Percentiles rank a stretch among this genome's conserved stretches.
Conservation (phyloP, 2,329 filamentous ascomycete species). For the Hypomyces perniciosus region DNA sequence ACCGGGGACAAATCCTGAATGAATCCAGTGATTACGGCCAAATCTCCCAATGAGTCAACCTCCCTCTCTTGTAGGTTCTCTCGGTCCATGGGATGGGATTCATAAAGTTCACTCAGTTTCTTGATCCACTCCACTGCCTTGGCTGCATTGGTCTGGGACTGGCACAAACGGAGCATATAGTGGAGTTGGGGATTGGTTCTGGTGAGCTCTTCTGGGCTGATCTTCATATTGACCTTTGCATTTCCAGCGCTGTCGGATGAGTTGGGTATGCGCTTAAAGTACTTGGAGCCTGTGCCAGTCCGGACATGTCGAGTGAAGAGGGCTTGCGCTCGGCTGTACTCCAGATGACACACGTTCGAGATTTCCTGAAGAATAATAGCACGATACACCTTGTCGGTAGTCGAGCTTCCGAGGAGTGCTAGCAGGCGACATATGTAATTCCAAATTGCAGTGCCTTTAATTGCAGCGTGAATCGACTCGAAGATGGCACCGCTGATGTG, state of each 20-base stretch:
- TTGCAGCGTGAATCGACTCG: slow-evolving; percentile 31
- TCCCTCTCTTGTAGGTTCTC: slow-evolving; percentile 30
- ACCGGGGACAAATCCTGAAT: slow-evolving; percentile 31
- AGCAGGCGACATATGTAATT: slow-evolving; percentile 34
- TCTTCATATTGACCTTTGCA: slow-evolving; percentile 34
- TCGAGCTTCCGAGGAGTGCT: slow-evolving; percentile 21
- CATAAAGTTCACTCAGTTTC: slow-evolving; percentile 34
- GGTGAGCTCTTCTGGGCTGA: slow-evolving; percentile 33
- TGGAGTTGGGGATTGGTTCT: slow-evolving; percentile 34
- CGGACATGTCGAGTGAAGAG: slow-evolving; percentile 37
- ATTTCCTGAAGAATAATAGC: slow-evolving; percentile 39
- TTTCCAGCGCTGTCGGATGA: slow-evolving; percentile 30
- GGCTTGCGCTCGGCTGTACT: slow-evolving; percentile 33
- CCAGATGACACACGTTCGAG: slow-evolving; percentile 38
- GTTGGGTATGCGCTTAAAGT: slow-evolving; percentile 36
- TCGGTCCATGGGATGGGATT: slow-evolving; percentile 25
- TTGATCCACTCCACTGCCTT: slow-evolving; percentile 35
- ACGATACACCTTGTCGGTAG: slow-evolving; percentile 25
- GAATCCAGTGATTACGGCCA: slow-evolving; percentile 34
- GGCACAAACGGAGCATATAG: slow-evolving; percentile 40
- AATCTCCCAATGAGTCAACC: slow-evolving; percentile 27
- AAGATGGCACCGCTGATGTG: slow-evolving; percentile 38
- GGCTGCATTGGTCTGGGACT: slow-evolving; percentile 27
- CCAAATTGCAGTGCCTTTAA: slow-evolving; percentile 35
- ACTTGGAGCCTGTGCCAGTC: slow-evolving; percentile 28